These are phyloP conservation scores for Juncus inflexus DNA, from an alignment of 176 grass and related monocot genomes.

Conservation along the genomic window DNA sequence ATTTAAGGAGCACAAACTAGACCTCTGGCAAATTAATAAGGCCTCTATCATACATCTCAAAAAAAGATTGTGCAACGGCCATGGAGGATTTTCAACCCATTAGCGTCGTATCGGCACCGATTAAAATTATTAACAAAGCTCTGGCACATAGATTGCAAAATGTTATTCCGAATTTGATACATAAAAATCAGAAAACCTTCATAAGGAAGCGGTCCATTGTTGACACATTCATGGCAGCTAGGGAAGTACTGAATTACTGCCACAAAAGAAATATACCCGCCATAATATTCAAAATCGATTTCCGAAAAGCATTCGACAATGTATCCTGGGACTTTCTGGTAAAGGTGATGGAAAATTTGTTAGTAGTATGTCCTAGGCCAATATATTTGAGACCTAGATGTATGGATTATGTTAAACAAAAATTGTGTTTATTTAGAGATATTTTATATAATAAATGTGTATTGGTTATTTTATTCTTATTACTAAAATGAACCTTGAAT, in stretches of 20 bases:
- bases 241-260: not conserved
- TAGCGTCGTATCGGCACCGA: not conserved
- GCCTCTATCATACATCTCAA: too few species aligned
- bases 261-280: not conserved
- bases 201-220: not conserved
- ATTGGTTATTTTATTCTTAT: too few species aligned
- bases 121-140: not conserved
- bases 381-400: too few species aligned
- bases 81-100: not conserved
- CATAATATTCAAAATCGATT: not conserved
- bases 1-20: too few species aligned
- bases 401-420: too few species aligned
- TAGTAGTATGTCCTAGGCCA: too few species aligned
- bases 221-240: not conserved
- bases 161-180: not conserved
- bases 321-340: not conserved
- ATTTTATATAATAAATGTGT: too few species aligned
- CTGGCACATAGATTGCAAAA: not conserved
- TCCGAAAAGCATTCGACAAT: not conserved
- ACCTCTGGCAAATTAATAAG: too few species aligned
- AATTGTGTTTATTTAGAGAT: too few species aligned
- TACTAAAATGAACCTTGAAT: too few species aligned
- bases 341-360: too few species aligned
- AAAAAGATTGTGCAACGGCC: too few species aligned
- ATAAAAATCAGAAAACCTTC: not conserved